Percentiles rank a stretch among this genome's conserved stretches.
Conservation (phyloP, 2,329 filamentous ascomycete genomes). For the Fusarium paranaense region DNA sequence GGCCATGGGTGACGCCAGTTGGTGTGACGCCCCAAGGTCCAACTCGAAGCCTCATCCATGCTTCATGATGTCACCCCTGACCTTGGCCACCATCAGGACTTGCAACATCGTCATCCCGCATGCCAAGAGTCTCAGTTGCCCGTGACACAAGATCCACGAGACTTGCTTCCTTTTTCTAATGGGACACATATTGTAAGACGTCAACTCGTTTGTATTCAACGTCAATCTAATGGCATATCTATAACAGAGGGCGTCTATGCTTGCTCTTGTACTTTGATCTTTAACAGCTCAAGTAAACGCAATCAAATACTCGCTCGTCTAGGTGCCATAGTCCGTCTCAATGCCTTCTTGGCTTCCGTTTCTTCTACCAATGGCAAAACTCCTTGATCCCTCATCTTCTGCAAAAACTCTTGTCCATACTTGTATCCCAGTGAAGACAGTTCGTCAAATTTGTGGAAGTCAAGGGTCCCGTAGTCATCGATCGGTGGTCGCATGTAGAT, state of each 20-base stretch:
- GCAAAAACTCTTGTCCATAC: constrained; percentile 85
- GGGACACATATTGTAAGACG: not conserved
- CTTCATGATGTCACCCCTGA: constrained; percentile 43
- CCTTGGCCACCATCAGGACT: constrained; percentile 16
- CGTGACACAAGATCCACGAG: not conserved
- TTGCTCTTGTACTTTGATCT: not conserved
- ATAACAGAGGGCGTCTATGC: not conserved
- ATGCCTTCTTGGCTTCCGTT: constrained; percentile 80
- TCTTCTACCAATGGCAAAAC: constrained; percentile 77
- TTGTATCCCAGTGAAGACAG: constrained; percentile 91
- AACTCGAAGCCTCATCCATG: constrained; percentile 15
- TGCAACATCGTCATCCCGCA: constrained; percentile 23
- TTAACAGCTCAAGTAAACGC: not conserved
- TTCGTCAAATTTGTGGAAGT: constrained; percentile 98
- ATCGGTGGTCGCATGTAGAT: constrained; percentile 97
- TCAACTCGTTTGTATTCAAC: not conserved
- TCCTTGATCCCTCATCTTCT: constrained; percentile 81
- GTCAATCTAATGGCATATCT: not conserved
- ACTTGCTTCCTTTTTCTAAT: not conserved
- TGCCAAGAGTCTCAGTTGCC: not conserved
- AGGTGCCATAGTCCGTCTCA: constrained; percentile 83
- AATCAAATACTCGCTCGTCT: constrained; percentile 79
- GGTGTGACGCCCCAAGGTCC: constrained; percentile 20
- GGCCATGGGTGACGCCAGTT: constrained; percentile 17
- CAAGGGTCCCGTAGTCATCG: constrained; percentile 91